Percentiles rank a stretch among this genome's conserved stretches.
These are phyloP conservation scores for Neospora caninum DNA, from an alignment of 169 alveolate genomes.

Conservation along the genomic window DNA sequence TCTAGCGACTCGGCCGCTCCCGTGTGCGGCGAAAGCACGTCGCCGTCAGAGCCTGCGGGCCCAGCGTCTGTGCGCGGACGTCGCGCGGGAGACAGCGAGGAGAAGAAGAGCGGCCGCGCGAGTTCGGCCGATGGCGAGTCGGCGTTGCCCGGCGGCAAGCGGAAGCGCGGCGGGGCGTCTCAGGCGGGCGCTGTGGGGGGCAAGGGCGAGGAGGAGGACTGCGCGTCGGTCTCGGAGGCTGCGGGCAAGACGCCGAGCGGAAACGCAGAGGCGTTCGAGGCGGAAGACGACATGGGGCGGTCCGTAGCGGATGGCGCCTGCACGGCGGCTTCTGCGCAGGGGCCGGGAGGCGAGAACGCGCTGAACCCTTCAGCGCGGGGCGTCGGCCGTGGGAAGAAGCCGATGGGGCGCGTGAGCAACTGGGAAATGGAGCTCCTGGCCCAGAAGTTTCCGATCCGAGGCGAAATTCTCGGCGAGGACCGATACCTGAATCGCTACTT, in stretches of 20 bases:
- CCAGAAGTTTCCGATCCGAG: slow-evolving; percentile 35
- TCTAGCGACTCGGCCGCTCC: background rate
- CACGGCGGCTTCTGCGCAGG: background rate
- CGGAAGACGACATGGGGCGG: background rate
- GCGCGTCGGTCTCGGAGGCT: background rate
- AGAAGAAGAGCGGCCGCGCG: background rate
- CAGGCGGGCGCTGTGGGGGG: background rate
- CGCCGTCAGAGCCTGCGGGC: background rate
- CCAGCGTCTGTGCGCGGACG: background rate
- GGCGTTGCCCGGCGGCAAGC: background rate
- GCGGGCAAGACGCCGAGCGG: background rate
- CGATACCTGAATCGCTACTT: slow-evolving; percentile 45
- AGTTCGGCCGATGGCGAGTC: background rate
- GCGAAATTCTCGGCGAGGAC: slow-evolving; percentile 56
- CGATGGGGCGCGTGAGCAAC: slow-evolving; percentile 58
- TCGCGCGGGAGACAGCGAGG: background rate
- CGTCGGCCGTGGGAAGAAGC: slow-evolving; percentile 41
- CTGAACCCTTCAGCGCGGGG: background rate
- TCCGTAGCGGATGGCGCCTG: background rate
- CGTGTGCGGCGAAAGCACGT: background rate
- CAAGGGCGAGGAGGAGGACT: background rate
- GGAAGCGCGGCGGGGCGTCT: background rate
- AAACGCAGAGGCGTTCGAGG: background rate
- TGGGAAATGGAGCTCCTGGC: slow-evolving; percentile 54
- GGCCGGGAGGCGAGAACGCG: background rate